Conservation (phyloP, 805 yeast genomes). For the Kluyveromyces wickerhamii region DNA sequence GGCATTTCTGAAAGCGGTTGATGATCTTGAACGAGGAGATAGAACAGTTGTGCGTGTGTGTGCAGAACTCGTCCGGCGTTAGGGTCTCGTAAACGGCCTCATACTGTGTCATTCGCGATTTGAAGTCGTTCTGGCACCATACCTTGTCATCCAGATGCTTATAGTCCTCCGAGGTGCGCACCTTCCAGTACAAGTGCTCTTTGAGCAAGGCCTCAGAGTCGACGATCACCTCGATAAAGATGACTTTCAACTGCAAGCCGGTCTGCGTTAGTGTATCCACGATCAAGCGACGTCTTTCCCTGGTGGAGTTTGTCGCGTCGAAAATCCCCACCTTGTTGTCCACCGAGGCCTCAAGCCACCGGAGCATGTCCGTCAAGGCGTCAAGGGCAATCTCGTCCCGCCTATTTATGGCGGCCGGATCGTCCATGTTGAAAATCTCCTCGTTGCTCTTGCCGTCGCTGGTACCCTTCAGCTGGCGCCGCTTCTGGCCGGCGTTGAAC, state of each 20-base stretch:
- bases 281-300: slow-evolving; percentile 35
- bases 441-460: slow-evolving; percentile 10
- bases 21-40: neutral
- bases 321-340: slow-evolving; percentile 40
- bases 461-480: slow-evolving; percentile 32
- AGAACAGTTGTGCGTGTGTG: neutral
- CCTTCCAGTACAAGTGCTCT: slow-evolving; percentile 26
- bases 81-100: slow-evolving; percentile 47
- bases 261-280: slow-evolving; percentile 30
- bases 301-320: slow-evolving; percentile 46
- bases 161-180: slow-evolving; percentile 29
- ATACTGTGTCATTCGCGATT: slow-evolving; percentile 42
- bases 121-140: slow-evolving; percentile 28
- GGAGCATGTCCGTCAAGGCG: slow-evolving; percentile 34
- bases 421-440: slow-evolving; percentile 31
- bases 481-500: slow-evolving; percentile 62
- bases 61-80: slow-evolving; percentile 22
- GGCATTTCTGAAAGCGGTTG: slow-evolving; percentile 1
- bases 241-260: slow-evolving; percentile 26
- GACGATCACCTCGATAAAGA: slow-evolving; percentile 35
- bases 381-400: slow-evolving; percentile 42
- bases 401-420: slow-evolving; percentile 29
- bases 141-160: slow-evolving; percentile 13
- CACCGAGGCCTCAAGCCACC: slow-evolving; percentile 26
- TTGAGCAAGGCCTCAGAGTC: slow-evolving; percentile 22